Evolutionary conservation across 257 asterid genomes (phyloP).

Genomic region (Nicotiana paniculata): DNA sequence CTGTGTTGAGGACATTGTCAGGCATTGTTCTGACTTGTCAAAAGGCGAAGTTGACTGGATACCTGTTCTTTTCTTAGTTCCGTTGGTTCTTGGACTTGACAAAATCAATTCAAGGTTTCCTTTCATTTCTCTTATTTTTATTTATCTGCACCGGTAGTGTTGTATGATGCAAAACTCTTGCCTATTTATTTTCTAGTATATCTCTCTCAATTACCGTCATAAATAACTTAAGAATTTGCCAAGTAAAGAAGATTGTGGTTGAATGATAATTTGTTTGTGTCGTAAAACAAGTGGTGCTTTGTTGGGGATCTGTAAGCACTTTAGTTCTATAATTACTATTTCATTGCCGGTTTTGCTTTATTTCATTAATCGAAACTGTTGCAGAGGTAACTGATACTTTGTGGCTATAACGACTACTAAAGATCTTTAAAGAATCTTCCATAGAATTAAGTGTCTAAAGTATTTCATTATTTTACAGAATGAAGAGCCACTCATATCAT

Average conservation of each 20-base stretch:
- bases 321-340: background rate
- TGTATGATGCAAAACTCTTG: background rate
- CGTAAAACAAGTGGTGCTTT: background rate
- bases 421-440: background rate
- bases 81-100: constrained; percentile 94
- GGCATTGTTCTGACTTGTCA: constrained; percentile 42
- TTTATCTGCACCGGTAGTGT: background rate
- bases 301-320: background rate
- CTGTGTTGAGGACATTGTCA: constrained; percentile 60
- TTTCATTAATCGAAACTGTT: background rate
- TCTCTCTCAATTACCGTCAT: background rate
- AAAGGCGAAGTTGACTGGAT: constrained; percentile 52
- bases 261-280: background rate
- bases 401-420: background rate
- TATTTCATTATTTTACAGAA: background rate
- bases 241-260: background rate
- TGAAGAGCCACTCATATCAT: background rate
- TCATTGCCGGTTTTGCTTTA: background rate
- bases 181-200: background rate
- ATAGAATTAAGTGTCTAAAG: background rate
- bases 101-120: constrained; percentile 85
- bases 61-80: constrained; percentile 79
- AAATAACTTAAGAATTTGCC: background rate
- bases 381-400: background rate
- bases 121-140: background rate